Evolutionary conservation across 2,329 filamentous ascomycete species (phyloP), one percentile per base, ranked within the genome.

Genomic region (Aspergillus pseudoterreus): DNA sequence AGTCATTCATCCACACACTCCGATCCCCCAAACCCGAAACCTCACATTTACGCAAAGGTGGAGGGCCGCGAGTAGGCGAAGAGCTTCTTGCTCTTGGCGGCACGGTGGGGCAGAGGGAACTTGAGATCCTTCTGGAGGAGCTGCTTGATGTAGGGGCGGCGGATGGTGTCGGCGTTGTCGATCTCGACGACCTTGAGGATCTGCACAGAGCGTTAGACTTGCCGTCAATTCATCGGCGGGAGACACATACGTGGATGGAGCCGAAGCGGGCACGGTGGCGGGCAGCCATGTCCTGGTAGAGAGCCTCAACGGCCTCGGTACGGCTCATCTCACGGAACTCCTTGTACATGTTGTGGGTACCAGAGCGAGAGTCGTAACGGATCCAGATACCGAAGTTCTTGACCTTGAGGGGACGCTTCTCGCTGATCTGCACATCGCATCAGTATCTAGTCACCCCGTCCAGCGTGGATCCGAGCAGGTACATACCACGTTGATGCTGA

Each of bases 321-420:
- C 94, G 85, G 75, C 89, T 92, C 85, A 97, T 89, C 85, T 97
- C 94, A 76, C 94, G 90, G 88, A 96, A 97, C 87, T 99, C 94
- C 87, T 97, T 97, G 90, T 99, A 99, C 94, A 99, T 99, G 88
- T 99, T 99, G 91, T 99, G 94, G 71, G 94, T 99, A 71, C 94
- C 94, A 71, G 94, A 97, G 79, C 94, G 92, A 60, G 95, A 99
- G 82, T 99, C 92, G 83, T 99, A 99, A 76, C 95, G 92, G 82
- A 99, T 87, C 95, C 95, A 99, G 86, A 99, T 87, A 78, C 94
- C 94, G 77, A 99, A 97, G 89, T 96, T 99, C 91, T 99, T 99
- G 85, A 99, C 92, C 85, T 96, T 96, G 74, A 92, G 83, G 71
- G 94, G 94, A 79, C 90, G 91, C 88, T 97, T 97, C 91, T 99